Evolutionary conservation across 805 yeast genomes (phyloP).

Genomic region (Metschnikowia gelsemii): DNA sequence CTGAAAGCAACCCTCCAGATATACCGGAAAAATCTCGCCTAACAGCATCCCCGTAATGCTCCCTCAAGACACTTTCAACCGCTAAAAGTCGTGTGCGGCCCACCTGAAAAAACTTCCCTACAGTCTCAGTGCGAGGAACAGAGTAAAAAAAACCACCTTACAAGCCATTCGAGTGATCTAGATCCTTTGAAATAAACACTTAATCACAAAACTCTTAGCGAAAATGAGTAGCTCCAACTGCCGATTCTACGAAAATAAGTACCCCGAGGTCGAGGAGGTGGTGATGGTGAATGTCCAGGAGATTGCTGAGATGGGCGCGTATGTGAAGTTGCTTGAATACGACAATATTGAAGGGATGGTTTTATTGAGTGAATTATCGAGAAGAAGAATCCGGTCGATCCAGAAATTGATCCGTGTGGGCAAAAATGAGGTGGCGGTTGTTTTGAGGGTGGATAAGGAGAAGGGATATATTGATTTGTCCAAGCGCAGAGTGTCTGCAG

Average conservation of each 20-base stretch:
- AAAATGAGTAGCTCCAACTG: conserved; percentile 83
- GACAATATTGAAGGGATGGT: conserved; percentile 99
- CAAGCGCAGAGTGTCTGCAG: conserved; percentile 96
- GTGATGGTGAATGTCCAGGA: conserved; percentile 98
- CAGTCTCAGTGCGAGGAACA: too few relatives aligned
- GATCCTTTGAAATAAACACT: neutral
- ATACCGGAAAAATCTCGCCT: too few relatives aligned
- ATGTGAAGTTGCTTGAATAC: conserved; percentile 91
- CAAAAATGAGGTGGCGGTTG: conserved; percentile 97
- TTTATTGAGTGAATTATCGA: conserved; percentile 87
- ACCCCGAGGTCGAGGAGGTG: conserved; percentile 98
- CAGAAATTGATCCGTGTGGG: conserved; percentile 98
- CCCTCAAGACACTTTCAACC: neutral
- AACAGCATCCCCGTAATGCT: too few relatives aligned
- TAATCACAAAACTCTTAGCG: neutral
- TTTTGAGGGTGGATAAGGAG: conserved; percentile 95
- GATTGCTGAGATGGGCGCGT: conserved; percentile 99
- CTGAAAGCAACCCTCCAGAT: too few relatives aligned
- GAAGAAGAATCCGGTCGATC: conserved; percentile 98
- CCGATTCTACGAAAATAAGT: conserved; percentile 96
- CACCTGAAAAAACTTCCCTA: conserved; percentile 6
- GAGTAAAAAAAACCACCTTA: neutral
- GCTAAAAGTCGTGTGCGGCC: conserved; percentile 9
- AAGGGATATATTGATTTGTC: conserved; percentile 97
- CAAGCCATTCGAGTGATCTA: neutral